phyloP scores from a whole-genome alignment of 768 basidiomycete genomes.

The Pulveroboletus sp. region DNA sequence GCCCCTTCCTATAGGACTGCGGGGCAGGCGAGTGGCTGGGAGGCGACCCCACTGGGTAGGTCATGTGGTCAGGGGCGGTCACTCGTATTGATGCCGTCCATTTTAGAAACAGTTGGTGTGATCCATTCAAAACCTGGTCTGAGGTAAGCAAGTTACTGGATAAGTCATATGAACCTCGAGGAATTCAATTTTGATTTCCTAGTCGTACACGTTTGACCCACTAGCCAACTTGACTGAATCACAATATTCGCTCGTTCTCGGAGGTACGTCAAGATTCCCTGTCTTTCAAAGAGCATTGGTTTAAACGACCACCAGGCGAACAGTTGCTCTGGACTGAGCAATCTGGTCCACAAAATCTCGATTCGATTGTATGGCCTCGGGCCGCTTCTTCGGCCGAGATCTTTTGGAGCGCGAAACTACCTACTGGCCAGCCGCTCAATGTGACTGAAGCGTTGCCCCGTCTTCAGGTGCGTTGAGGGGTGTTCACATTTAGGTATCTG shows the following conservation, averaged over 20 bases:
- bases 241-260: slow-evolving; percentile 38
- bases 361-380: slow-evolving; percentile 47
- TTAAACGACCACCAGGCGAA: slow-evolving; percentile 26
- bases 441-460: slow-evolving; percentile 44
- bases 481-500: background rate
- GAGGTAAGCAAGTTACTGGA: slow-evolving; percentile 29
- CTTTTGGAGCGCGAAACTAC: slow-evolving; percentile 48
- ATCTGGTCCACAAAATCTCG: slow-evolving; percentile 41
- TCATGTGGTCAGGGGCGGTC: background rate
- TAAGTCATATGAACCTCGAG: no score
- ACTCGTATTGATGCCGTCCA: background rate
- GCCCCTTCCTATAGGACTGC: slow-evolving; percentile 33
- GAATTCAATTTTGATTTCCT: background rate
- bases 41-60: slow-evolving; percentile 29
- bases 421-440: slow-evolving; percentile 33
- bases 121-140: slow-evolving; percentile 53
- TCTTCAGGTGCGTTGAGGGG: slow-evolving; percentile 35
- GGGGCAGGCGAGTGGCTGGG: slow-evolving; percentile 50
- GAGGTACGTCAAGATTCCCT: slow-evolving; percentile 18
- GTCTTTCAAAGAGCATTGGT: background rate
- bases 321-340: slow-evolving; percentile 49
- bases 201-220: slow-evolving; percentile 44
- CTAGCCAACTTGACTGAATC: slow-evolving; percentile 37
- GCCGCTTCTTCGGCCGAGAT: slow-evolving; percentile 48
- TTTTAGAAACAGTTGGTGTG: slow-evolving; percentile 44